Conservation (phyloP, 2,329 filamentous ascomycete genomes). For the Aspergillus glaucus region DNA sequence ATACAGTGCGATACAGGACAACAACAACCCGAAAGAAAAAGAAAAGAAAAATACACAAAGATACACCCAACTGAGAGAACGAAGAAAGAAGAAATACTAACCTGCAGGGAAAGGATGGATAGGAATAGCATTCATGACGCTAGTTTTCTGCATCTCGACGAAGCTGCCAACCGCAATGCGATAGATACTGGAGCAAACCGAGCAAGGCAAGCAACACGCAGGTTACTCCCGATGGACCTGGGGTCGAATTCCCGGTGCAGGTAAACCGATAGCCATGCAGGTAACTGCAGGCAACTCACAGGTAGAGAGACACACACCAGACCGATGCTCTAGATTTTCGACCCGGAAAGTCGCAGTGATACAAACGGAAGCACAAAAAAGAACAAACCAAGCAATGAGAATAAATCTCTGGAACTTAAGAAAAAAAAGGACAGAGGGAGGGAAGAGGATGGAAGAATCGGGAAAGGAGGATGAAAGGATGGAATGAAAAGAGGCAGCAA, state of each 20-base stretch:
- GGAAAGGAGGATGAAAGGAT: neutral
- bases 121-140: slow-evolving; percentile 4
- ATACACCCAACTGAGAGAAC: neutral
- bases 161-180: neutral
- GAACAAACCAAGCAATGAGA: neutral
- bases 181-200: neutral
- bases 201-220: neutral
- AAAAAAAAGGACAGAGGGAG: neutral
- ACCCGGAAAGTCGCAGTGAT: neutral
- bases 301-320: neutral
- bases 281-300: neutral
- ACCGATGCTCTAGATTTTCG: neutral
- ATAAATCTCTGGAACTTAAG: neutral
- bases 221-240: slow-evolving; percentile 11
- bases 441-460: neutral
- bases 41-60: too few species aligned
- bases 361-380: neutral
- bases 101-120: slow-evolving; percentile 19
- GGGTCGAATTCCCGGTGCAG: neutral
- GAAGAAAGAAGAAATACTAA: slow-evolving; percentile 12
- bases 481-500: neutral
- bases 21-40: too few species aligned
- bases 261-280: neutral
- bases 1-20: neutral
- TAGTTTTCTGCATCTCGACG: neutral